phyloP scores from a whole-genome alignment of 805 yeast species.

The Cyberlindnera meyerae region DNA sequence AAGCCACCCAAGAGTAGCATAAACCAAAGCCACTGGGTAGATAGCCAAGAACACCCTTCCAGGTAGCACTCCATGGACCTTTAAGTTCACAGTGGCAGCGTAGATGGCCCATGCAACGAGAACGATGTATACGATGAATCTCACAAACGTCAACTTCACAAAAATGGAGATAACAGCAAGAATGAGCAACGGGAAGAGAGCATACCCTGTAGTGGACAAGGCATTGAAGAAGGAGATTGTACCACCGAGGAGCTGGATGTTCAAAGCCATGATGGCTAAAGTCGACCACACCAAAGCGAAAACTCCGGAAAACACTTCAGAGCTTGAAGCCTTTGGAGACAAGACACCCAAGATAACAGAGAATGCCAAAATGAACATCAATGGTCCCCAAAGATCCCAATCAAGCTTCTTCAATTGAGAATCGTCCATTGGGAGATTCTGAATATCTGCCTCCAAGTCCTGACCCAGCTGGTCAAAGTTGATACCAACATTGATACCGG shows the following conservation, averaged over 20 bases:
- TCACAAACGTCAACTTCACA: constrained; percentile 42
- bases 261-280: constrained; percentile 53
- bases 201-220: constrained; percentile 65
- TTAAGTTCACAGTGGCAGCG: constrained; percentile 57
- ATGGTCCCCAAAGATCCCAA: constrained; percentile 72
- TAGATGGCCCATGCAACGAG: constrained; percentile 59
- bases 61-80: constrained; percentile 58
- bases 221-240: constrained; percentile 64
- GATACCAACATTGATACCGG: constrained; percentile 28
- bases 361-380: constrained; percentile 53
- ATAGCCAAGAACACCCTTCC: constrained; percentile 58
- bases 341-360: constrained; percentile 40
- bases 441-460: constrained; percentile 25
- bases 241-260: constrained; percentile 59
- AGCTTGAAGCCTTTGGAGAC: constrained; percentile 29
- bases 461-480: constrained; percentile 27
- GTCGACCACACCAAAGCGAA: constrained; percentile 63
- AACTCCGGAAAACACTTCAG: constrained; percentile 59
- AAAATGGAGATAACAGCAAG: constrained; percentile 47
- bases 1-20: constrained; percentile 60
- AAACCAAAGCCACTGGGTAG: constrained; percentile 62
- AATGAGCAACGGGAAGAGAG: constrained; percentile 58
- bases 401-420: constrained; percentile 32
- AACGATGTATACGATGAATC: constrained; percentile 42
- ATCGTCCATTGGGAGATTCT: constrained; percentile 23